These are phyloP conservation scores for Colletotrichum coccodes DNA, from an alignment of 2,329 filamentous ascomycete genomes.

Conservation along the genomic window DNA sequence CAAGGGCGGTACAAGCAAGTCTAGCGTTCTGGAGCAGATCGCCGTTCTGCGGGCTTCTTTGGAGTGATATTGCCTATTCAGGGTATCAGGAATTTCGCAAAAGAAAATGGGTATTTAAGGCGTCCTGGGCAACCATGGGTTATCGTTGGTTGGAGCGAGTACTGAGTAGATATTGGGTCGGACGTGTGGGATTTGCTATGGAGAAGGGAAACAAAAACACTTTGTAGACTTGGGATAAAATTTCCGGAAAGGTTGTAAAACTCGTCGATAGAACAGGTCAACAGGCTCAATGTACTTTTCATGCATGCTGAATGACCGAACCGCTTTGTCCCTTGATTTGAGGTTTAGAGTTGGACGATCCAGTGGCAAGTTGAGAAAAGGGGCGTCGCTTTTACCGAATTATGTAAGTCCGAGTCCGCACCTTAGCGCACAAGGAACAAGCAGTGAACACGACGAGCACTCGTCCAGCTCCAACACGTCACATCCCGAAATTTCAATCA, in stretches of 20 bases:
- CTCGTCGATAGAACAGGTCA: not conserved
- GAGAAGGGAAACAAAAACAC: not conserved
- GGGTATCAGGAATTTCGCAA: not conserved
- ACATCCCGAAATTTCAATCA: constrained; percentile 23
- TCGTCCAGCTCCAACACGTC: constrained; percentile 26
- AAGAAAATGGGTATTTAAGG: not conserved
- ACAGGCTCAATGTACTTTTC: not conserved
- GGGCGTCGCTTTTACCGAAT: not conserved
- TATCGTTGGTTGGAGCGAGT: not conserved
- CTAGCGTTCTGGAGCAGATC: constrained; percentile 73
- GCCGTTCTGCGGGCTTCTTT: constrained; percentile 44
- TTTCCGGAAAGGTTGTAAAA: not conserved
- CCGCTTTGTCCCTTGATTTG: not conserved
- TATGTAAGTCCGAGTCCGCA: constrained; percentile 23
- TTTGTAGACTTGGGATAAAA: not conserved
- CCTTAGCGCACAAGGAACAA: not conserved
- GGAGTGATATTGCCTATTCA: not conserved
- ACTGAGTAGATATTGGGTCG: not conserved
- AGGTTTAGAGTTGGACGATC: not conserved
- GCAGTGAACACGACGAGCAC: not conserved
- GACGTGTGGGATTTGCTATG: not conserved
- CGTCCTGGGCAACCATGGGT: not conserved
- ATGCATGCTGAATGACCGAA: not conserved
- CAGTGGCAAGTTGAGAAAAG: not conserved
- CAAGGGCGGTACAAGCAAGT: constrained; percentile 81